Evolutionary conservation across 2,329 filamentous ascomycete genomes (phyloP), one percentile per base, ranked within the genome.

Genomic region (Trichophyton verrucosum): DNA sequence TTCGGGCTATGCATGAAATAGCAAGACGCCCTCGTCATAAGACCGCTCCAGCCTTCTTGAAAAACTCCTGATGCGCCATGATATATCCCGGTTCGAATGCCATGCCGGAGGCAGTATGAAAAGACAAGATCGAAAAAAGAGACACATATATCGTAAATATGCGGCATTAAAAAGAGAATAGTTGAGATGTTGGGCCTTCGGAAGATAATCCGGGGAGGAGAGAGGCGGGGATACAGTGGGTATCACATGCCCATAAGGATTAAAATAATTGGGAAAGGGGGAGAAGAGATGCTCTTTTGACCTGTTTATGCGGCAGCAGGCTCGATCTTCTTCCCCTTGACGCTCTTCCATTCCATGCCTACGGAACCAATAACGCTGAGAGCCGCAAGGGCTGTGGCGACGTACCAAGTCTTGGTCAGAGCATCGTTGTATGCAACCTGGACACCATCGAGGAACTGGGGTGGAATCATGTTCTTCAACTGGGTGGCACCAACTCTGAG

Each of bases 351-450:
- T 73, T 88, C 81, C 65, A 88, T 79, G 5, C 75, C 73, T 0
- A 78, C 66, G 0, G 79, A 76, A 0, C 82, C 85, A 6, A 86
- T 42, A 13, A 86, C 75, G 3, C 77, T 79, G 7, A 85, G 61
- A 6, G 75, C 75, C 0, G 78, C 76, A 67, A 85, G 73, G 1
- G 81, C 79, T 6, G 86, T 74, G 1, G 78, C 80, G 7, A 88
- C 81, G 63, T 82, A 80, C 68, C 86, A 89, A 0, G 80, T 80
- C 61, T 79, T 73, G 1, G 78, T 78, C 42, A 89, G 71, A 0
- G 84, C 77, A 24, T 75, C 69, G 68, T 88, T 88, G 73, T 89
- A 89, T 0, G 84, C 86, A 0, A 75, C 64, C 1, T 85, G 74
- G 7, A 91, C 84, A 0, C 75, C 73, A 1, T 70, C 67, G 3